Evolutionary conservation across 176 grass and related monocot species (phyloP).

Genomic region (Bonia amplexicaulis): DNA sequence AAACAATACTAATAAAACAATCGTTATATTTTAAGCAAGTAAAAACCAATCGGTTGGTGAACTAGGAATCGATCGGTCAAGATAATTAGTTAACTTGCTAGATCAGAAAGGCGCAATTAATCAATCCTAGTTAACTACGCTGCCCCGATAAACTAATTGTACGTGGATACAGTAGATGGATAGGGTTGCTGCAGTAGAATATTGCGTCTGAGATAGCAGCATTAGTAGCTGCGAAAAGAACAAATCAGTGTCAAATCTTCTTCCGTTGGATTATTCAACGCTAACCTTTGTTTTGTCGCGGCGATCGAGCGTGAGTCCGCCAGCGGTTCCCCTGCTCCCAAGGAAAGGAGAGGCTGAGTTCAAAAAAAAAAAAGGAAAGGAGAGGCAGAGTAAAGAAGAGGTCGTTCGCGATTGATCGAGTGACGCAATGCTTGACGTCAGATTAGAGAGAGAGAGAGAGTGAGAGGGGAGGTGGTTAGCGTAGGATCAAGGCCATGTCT

Average conservation of each 20-base stretch:
- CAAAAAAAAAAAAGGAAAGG: too few relatives aligned
- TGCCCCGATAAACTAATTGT: not conserved
- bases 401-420: not conserved
- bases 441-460: not conserved
- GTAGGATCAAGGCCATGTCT: conserved; percentile 14
- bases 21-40: not conserved
- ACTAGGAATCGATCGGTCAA: conserved; percentile 1
- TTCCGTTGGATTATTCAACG: not conserved
- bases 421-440: not conserved
- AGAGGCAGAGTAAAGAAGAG: too few relatives aligned
- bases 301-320: not conserved
- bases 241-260: not conserved
- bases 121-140: not conserved
- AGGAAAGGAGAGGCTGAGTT: not conserved
- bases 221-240: not conserved
- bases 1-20: not conserved
- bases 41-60: not conserved
- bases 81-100: not conserved
- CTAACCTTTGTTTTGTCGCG: not conserved
- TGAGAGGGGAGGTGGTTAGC: not conserved
- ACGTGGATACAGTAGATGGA: not conserved
- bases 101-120: not conserved
- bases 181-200: not conserved
- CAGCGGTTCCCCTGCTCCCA: not conserved
- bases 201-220: not conserved